phyloP scores from a whole-genome alignment of 2,329 filamentous ascomycete species.

The Paradendryphiella salina region DNA sequence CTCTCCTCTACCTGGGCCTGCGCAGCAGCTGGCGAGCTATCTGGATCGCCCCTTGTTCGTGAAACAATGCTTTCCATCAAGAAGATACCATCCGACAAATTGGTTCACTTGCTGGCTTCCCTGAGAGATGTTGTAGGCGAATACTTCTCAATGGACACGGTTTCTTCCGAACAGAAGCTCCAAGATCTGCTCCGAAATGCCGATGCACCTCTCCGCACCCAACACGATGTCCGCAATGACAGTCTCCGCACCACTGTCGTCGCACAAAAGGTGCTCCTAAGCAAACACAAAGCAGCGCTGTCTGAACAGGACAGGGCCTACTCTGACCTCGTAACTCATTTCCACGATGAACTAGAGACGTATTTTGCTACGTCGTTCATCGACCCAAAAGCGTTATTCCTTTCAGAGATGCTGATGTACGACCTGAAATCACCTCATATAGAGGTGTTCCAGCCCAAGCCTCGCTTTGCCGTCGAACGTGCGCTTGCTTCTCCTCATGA shows the following conservation, averaged over 20 bases:
- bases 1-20: slow-evolving; percentile 62
- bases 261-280: slow-evolving; percentile 78
- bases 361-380: slow-evolving; percentile 55
- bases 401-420: slow-evolving; percentile 76
- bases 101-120: slow-evolving; percentile 50
- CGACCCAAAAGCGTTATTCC: slow-evolving; percentile 57
- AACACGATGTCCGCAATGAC: slow-evolving; percentile 71
- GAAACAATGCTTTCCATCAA: slow-evolving; percentile 62
- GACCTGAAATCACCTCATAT: slow-evolving; percentile 69
- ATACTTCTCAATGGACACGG: slow-evolving; percentile 28
- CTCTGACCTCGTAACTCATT: slow-evolving; percentile 64
- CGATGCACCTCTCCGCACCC: slow-evolving; percentile 64
- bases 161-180: slow-evolving; percentile 42
- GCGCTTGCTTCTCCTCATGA: slow-evolving; percentile 74
- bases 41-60: slow-evolving; percentile 55
- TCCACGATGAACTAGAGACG: slow-evolving; percentile 56
- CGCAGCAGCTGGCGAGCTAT: slow-evolving; percentile 61
- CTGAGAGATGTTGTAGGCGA: slow-evolving; percentile 29
- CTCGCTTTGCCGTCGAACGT: slow-evolving; percentile 70
- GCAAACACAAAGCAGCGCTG: slow-evolving; percentile 71
- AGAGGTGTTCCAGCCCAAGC: slow-evolving; percentile 74
- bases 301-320: slow-evolving; percentile 72
- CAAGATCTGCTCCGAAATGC: slow-evolving; percentile 30
- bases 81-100: slow-evolving; percentile 61
- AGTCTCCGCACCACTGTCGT: slow-evolving; percentile 76